Evolutionary conservation across 257 asterid species (phyloP).

Genomic region (Gardenia jasminoides): DNA sequence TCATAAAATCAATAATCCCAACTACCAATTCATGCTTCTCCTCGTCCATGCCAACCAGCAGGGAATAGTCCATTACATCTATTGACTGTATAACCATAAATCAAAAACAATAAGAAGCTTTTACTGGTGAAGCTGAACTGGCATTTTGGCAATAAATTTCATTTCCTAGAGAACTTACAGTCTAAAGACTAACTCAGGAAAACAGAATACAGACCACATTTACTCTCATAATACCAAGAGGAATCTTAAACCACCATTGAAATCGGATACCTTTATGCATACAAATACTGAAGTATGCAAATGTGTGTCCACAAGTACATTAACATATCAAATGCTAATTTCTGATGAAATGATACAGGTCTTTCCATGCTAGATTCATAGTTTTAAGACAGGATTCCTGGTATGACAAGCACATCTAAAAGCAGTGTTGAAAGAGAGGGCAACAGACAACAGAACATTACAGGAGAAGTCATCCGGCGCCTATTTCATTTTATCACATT

Average conservation of each 20-base stretch:
- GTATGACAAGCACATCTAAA: neutral
- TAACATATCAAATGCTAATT: neutral
- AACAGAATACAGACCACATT: neutral
- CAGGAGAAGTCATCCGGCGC: neutral
- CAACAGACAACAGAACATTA: neutral
- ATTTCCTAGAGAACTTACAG: neutral
- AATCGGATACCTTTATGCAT: neutral
- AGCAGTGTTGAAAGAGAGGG: neutral
- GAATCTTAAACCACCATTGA: neutral
- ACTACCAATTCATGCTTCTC: conserved; percentile 69
- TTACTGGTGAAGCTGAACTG: neutral
- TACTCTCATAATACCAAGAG: neutral
- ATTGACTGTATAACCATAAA: conserved; percentile 44
- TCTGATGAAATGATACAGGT: neutral
- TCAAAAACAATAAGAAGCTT: neutral
- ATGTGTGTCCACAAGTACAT: neutral
- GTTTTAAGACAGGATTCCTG: neutral
- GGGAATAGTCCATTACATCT: conserved; percentile 84
- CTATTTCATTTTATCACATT: neutral
- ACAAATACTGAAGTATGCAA: neutral
- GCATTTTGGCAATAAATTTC: neutral
- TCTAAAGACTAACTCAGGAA: neutral
- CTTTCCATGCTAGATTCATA: neutral
- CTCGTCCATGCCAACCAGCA: conserved; percentile 75
- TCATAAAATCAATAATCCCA: conserved; percentile 81